A percentile compares a stretch with the other conserved stretches of the same genome.
Evolutionary conservation across 2,329 filamentous ascomycete genomes (phyloP).

Genomic region (Herpotrichia juniperi): DNA sequence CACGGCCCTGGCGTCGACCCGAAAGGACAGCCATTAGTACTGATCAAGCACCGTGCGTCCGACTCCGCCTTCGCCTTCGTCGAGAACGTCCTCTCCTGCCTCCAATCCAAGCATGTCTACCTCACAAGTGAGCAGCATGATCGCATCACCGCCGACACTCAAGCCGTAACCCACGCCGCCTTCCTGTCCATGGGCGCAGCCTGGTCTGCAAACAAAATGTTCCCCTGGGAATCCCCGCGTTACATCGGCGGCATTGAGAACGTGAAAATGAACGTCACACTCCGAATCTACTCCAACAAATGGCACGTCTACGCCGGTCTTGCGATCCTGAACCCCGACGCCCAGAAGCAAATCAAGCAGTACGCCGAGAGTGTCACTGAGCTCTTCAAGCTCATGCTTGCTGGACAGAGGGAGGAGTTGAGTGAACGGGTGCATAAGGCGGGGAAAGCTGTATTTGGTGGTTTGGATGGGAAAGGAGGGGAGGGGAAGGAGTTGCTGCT

Average conservation of each 20-base stretch:
- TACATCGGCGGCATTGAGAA: slow-evolving; percentile 98
- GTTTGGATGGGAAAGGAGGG: slow-evolving; percentile 38
- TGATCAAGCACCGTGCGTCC: slow-evolving; percentile 91
- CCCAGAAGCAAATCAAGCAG: slow-evolving; percentile 89
- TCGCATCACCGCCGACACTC: slow-evolving; percentile 96
- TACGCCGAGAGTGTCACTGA: slow-evolving; percentile 93
- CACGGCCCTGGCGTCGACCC: slow-evolving; percentile 92
- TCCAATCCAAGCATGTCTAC: slow-evolving; percentile 84
- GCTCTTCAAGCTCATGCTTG: slow-evolving; percentile 96
- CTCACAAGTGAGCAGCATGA: slow-evolving; percentile 89
- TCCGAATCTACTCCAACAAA: slow-evolving; percentile 97
- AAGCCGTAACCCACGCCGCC: slow-evolving; percentile 96
- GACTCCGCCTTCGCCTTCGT: slow-evolving; percentile 78
- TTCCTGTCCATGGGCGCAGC: slow-evolving; percentile 97
- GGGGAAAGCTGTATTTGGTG: slow-evolving; percentile 70
- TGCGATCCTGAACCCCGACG: slow-evolving; percentile 93
- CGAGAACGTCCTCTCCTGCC: slow-evolving; percentile 79
- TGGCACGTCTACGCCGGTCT: slow-evolving; percentile 99
- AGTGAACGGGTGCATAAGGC: slow-evolving; percentile 78
- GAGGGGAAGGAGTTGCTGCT: slow-evolving; percentile 71
- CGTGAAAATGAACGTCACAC: slow-evolving; percentile 97
- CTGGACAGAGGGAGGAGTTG: slow-evolving; percentile 78
- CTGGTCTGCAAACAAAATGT: slow-evolving; percentile 93
- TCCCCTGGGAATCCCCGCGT: slow-evolving; percentile 95
- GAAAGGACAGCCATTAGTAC: slow-evolving; percentile 81